Evolutionary conservation across 441 rosid species (phyloP).

Genomic region (Pelargonium citronellum): DNA sequence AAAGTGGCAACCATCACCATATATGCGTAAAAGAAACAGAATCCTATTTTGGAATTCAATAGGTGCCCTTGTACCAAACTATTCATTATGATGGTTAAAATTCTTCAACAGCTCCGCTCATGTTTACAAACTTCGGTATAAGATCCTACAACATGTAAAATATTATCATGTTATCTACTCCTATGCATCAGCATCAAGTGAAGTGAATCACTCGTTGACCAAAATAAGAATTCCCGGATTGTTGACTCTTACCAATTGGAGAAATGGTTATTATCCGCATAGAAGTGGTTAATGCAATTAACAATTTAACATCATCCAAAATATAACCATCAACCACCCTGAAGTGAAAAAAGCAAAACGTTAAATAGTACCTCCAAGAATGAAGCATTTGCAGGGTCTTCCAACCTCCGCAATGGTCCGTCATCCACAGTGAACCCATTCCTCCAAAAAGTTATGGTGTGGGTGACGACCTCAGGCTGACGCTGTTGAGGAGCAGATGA

Average conservation of each 20-base stretch:
- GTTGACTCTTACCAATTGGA: too few species aligned
- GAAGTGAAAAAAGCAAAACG: too few species aligned
- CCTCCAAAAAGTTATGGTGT: slow-evolving; percentile 86
- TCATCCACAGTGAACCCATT: slow-evolving; percentile 92
- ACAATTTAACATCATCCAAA: too few species aligned
- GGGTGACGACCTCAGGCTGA: slow-evolving; percentile 74
- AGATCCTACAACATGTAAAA: not conserved
- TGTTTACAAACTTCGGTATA: too few species aligned
- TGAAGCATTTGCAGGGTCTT: slow-evolving; percentile 89
- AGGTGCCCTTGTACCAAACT: not conserved
- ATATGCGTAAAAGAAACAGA: not conserved
- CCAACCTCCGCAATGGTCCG: slow-evolving; percentile 83
- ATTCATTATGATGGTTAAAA: not conserved
- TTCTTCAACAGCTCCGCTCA: too few species aligned
- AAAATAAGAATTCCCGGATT: too few species aligned
- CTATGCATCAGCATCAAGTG: too few species aligned
- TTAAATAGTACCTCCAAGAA: slow-evolving; percentile 72
- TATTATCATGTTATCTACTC: too few species aligned
- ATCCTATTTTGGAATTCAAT: not conserved
- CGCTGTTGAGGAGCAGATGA: slow-evolving; percentile 48
- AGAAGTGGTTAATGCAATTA: too few species aligned
- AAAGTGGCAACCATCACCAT: not conserved
- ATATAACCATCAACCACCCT: too few species aligned
- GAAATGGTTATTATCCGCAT: too few species aligned
- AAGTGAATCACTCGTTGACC: too few species aligned